Conservation (phyloP, 441 rosid genomes). For the Bruguiera hainesii region DNA sequence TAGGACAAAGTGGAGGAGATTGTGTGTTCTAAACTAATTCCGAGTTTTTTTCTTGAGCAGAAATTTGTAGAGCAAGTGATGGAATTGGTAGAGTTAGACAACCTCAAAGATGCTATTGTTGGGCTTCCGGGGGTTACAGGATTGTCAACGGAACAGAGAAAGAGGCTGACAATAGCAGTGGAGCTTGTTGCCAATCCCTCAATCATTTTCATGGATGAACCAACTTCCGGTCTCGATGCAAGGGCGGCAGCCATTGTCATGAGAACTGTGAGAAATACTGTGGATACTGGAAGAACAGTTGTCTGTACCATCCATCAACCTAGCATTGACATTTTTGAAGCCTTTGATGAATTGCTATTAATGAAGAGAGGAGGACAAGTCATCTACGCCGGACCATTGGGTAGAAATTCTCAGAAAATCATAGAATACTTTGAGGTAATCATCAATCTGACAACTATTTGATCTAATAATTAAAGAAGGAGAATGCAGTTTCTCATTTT, state of each 20-base stretch:
- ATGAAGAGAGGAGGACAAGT: conserved; percentile 83
- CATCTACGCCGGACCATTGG: conserved; percentile 76
- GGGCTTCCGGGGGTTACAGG: conserved; percentile 47
- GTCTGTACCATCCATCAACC: conserved; percentile 56
- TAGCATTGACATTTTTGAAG: conserved; percentile 27
- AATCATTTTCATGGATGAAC: conserved; percentile 51
- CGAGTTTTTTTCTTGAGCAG: conserved; percentile 23
- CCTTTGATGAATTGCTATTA: conserved; percentile 42
- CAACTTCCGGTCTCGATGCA: conserved; percentile 51
- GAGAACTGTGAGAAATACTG: conserved; percentile 50
- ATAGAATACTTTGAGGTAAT: conserved; percentile 70
- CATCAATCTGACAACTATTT: not conserved
- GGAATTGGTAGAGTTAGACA: conserved; percentile 40
- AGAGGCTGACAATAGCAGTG: conserved; percentile 47
- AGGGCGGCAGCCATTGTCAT: conserved; percentile 50
- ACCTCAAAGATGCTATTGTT: conserved; percentile 34
- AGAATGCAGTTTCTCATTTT: conserved; percentile 6
- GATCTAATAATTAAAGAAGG: not conserved
- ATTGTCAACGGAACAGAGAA: conserved; percentile 47
- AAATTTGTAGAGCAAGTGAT: conserved; percentile 41
- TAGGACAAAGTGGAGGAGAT: not conserved
- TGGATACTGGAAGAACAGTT: conserved; percentile 49
- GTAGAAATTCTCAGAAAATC: conserved; percentile 58
- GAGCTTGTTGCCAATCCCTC: conserved; percentile 52
- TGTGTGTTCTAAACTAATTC: not conserved